These are phyloP conservation scores for Globisporangium mamillatum DNA, from an alignment of 352 stramenopile genomes.

Conservation along the genomic window DNA sequence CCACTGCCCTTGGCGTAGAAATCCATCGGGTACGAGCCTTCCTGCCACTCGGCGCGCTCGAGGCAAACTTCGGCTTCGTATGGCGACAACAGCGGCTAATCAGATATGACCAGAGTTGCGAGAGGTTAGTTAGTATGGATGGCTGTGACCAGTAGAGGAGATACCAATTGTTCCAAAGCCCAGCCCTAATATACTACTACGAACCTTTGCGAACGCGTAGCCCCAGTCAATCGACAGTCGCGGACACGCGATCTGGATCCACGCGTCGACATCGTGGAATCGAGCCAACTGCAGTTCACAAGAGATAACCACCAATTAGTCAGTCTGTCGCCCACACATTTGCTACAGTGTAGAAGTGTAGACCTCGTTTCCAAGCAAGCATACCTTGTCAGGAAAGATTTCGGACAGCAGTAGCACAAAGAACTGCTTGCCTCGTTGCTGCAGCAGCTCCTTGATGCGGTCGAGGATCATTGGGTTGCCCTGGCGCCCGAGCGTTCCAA, in stretches of 20 bases:
- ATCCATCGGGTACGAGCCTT: slow-evolving; percentile 97
- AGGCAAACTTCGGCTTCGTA: slow-evolving; percentile 98
- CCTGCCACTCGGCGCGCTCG: slow-evolving; percentile 82
- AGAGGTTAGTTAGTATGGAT: neutral
- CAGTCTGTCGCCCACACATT: neutral
- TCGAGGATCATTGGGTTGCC: slow-evolving; percentile 97
- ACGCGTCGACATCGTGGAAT: slow-evolving; percentile 92
- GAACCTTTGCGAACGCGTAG: slow-evolving; percentile 92
- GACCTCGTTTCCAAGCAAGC: neutral
- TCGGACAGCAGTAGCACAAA: slow-evolving; percentile 97
- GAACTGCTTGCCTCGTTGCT: slow-evolving; percentile 83
- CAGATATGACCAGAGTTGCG: neutral
- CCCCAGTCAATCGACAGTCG: slow-evolving; percentile 99
- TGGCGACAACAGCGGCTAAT: slow-evolving; percentile 91
- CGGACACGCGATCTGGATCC: slow-evolving; percentile 99
- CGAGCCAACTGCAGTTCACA: slow-evolving; percentile 63
- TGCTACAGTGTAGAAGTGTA: neutral
- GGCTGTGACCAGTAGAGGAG: neutral
- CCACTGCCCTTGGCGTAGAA: slow-evolving; percentile 97
- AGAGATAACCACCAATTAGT: neutral
- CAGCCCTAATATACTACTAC: neutral
- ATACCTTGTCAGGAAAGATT: slow-evolving; percentile 93
- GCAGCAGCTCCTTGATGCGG: slow-evolving; percentile 88
- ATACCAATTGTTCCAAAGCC: neutral
- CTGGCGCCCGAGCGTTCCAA: slow-evolving; percentile 98